Evolutionary conservation across 1,284 basidiomycete genomes (phyloP).

Genomic region (Leccinum pachyderme): DNA sequence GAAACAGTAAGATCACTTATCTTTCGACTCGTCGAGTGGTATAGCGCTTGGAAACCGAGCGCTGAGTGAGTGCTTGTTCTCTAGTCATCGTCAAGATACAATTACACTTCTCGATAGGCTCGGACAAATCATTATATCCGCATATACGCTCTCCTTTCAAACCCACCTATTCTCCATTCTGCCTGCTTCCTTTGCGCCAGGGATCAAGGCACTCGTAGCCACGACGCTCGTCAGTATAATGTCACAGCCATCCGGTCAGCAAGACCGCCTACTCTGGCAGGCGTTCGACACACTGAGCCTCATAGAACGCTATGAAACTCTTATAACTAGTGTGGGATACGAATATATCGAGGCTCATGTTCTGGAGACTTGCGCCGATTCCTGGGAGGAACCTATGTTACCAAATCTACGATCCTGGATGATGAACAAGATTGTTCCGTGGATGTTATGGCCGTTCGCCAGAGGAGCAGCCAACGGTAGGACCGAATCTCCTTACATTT

Average conservation of each 20-base stretch:
- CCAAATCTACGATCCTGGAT: conserved; percentile 70
- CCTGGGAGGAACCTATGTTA: conserved; percentile 71
- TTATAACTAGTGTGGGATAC: conserved; percentile 81
- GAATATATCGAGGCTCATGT: conserved; percentile 80
- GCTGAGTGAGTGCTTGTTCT: conserved; percentile 44
- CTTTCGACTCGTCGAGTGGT: conserved; percentile 62
- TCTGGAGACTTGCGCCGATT: conserved; percentile 58
- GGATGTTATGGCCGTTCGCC: conserved; percentile 81
- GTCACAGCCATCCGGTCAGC: conserved; percentile 30
- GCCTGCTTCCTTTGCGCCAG: conserved; percentile 60
- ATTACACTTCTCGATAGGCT: conserved; percentile 43
- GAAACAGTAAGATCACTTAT: conserved; percentile 52
- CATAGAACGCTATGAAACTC: conserved; percentile 80
- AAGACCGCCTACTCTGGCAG: conserved; percentile 49
- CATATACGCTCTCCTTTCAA: conserved; percentile 67
- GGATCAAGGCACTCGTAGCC: conserved; percentile 62
- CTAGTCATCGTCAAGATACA: conserved; percentile 2
- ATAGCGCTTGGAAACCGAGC: conserved; percentile 60
- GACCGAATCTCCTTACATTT: conserved; percentile 19
- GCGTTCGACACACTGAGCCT: conserved; percentile 74
- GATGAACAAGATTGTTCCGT: conserved; percentile 72
- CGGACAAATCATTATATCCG: conserved; percentile 53
- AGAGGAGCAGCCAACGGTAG: conserved; percentile 58
- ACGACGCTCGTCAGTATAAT: conserved; percentile 49
- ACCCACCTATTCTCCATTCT: conserved; percentile 66